These are phyloP conservation scores for Datisca glomerata DNA, from an alignment of 306 rosid species.

Conservation along the genomic window DNA sequence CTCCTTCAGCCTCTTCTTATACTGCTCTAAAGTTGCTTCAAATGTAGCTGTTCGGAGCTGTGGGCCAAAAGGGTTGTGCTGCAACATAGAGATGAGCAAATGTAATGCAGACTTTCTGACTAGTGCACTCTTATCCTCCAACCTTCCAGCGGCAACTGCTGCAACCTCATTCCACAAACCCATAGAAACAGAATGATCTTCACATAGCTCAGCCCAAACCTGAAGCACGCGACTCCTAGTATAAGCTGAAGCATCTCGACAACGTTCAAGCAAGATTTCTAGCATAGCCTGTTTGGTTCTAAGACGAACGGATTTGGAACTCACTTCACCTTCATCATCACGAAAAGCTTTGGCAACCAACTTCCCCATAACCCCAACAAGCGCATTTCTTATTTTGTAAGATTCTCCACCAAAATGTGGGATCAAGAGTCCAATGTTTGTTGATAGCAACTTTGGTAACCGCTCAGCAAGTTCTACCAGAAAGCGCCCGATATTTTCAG, in stretches of 20 bases:
- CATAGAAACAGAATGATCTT: slow-evolving; percentile 81
- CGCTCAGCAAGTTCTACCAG: slow-evolving; percentile 86
- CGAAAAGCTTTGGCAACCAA: slow-evolving; percentile 66
- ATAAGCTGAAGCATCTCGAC: slow-evolving; percentile 96
- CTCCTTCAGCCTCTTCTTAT: slow-evolving; percentile 58
- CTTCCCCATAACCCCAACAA: slow-evolving; percentile 81
- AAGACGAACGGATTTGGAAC: slow-evolving; percentile 62
- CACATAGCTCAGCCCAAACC: slow-evolving; percentile 93
- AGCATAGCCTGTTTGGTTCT: slow-evolving; percentile 96
- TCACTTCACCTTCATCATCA: slow-evolving; percentile 73
- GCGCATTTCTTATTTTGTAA: slow-evolving; percentile 87
- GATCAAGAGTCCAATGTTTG: slow-evolving; percentile 78
- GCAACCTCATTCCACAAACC: slow-evolving; percentile 98
- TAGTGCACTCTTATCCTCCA: slow-evolving; percentile 95
- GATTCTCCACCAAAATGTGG: slow-evolving; percentile 98
- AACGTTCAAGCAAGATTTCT: slow-evolving; percentile 90
- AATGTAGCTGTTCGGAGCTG: slow-evolving; percentile 76
- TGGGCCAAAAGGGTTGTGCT: slow-evolving; percentile 97
- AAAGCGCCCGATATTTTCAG: slow-evolving; percentile 87
- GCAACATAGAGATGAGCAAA: slow-evolving; percentile 81
- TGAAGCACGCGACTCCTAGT: slow-evolving; percentile 95
- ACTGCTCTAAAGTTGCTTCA: slow-evolving; percentile 85
- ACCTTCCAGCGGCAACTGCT: slow-evolving; percentile 78
- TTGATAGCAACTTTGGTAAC: slow-evolving; percentile 69
- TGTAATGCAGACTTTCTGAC: slow-evolving; percentile 83